Evolutionary conservation across 164 flowering plant species (phyloP), one percentile per base, ranked within the genome.

Genomic region (Tetracentron sinense): DNA sequence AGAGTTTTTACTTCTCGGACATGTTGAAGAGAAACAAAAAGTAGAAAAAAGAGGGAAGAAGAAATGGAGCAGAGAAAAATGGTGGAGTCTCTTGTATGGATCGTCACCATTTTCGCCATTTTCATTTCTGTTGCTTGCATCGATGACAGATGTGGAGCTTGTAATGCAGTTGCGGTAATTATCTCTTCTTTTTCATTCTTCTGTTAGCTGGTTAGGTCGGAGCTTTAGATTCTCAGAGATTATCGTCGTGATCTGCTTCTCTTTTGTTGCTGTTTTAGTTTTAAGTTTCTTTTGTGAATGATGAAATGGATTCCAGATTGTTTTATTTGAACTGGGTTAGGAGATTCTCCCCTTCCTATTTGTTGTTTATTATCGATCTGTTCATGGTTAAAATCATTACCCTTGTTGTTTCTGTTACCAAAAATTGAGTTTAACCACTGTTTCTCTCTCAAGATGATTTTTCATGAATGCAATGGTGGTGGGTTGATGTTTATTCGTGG

Each of bases 61-160:
- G n/a, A n/a, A n/a, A 53, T 10, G 72, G 42, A 67, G 63, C 52
- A 11, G 64, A 70, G 53, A 60, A 42, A 33, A 49, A 56, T 61
- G 69, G 63, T 56, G 28, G 44, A 23, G 72, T 63, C 66, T 23
- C 52, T 64, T 65, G 51, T 67, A 17, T 71, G 67, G 72, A 19
- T 65, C 3, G 48, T 69, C 60, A 38, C 62, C 16, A 38, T 74
- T 7, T 58, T 80, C 58, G 57, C 76, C 68, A 44, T 70, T 21
- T 38, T 80, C 42, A 68, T 69, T 8, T 59, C 59, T 4, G 81
- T 70, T 10, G 21, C 66, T 50, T 68, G 75, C 66, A 64, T 90
- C 56, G 96, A 90, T 19, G 92, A 93, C 69, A 90, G 88, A 66
- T 90, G 98, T 58, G 76, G 79, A 22, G 98, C 98, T 62, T 93